phyloP scores from a whole-genome alignment of 2,329 filamentous ascomycete genomes.

The Fusarium sp. region DNA sequence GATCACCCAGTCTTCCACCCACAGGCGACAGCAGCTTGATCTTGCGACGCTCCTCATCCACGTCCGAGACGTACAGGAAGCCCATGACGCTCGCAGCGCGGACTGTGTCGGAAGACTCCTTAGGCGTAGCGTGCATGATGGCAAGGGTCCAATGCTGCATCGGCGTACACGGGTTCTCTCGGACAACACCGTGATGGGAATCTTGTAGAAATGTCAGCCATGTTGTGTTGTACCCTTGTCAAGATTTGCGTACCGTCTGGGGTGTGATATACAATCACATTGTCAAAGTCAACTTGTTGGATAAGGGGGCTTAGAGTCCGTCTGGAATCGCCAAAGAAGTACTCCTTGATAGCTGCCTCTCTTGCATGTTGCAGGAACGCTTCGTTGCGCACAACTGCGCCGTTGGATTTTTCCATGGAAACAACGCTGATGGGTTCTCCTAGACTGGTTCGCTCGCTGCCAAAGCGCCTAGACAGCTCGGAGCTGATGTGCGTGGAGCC shows the following conservation, averaged over 20 bases:
- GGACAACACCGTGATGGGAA: constrained; percentile 62
- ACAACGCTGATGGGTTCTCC: constrained; percentile 79
- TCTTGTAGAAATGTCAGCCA: constrained; percentile 40
- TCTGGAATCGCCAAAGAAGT: constrained; percentile 88
- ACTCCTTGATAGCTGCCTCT: constrained; percentile 83
- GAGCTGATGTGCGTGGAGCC: constrained; percentile 80
- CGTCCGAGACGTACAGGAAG: constrained; percentile 91
- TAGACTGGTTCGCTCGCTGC: constrained; percentile 60
- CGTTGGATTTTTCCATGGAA: constrained; percentile 83
- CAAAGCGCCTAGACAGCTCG: constrained; percentile 77
- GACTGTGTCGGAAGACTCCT: constrained; percentile 75
- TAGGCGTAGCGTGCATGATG: constrained; percentile 78
- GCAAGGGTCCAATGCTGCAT: constrained; percentile 86
- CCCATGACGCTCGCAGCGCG: constrained; percentile 87
- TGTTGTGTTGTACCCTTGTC: neutral
- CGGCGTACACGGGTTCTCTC: constrained; percentile 68
- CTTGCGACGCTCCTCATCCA: constrained; percentile 84
- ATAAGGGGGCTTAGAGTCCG: constrained; percentile 86
- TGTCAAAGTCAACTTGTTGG: constrained; percentile 81
- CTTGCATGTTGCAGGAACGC: constrained; percentile 76
- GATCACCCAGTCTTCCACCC: constrained; percentile 79
- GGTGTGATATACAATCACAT: constrained; percentile 76
- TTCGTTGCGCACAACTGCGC: constrained; percentile 80
- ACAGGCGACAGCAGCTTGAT: constrained; percentile 85
- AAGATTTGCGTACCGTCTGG: constrained; percentile 61